Conservation (phyloP, 2,329 filamentous ascomycete species). For the Colletotrichum agaves region DNA sequence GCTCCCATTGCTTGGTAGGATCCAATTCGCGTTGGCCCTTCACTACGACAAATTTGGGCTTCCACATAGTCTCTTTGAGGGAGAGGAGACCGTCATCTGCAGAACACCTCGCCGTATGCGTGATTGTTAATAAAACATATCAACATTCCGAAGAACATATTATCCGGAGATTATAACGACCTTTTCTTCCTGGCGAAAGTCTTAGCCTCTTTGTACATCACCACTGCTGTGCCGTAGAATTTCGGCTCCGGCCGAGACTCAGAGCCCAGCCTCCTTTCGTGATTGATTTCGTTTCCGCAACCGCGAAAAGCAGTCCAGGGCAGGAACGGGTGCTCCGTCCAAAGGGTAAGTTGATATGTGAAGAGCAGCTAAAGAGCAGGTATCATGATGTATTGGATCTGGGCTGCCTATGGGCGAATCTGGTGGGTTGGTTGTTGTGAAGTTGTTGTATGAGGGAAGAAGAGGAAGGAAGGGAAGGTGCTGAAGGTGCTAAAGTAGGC, state of each 20-base stretch:
- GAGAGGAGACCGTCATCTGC: slow-evolving; percentile 48
- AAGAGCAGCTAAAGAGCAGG: too few relatives aligned
- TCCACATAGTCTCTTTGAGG: slow-evolving; percentile 53
- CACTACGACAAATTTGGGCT: slow-evolving; percentile 55
- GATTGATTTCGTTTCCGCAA: slow-evolving; percentile 52
- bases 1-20: slow-evolving; percentile 57
- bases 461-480: too few relatives aligned
- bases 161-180: too few relatives aligned
- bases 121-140: too few relatives aligned
- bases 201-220: slow-evolving; percentile 12
- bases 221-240: not conserved
- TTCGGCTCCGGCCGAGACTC: not conserved
- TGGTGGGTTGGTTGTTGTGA: too few relatives aligned
- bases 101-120: too few relatives aligned
- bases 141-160: too few relatives aligned
- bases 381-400: too few relatives aligned
- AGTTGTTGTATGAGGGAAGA: too few relatives aligned
- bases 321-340: slow-evolving; percentile 55
- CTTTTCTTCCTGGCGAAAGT: not conserved
- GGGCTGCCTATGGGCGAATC: too few relatives aligned
- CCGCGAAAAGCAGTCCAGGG: slow-evolving; percentile 55
- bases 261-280: slow-evolving; percentile 38
- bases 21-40: slow-evolving; percentile 54
- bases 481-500: too few relatives aligned
- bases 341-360: slow-evolving; percentile 50